Evolutionary conservation across 495 filamentous ascomycete species (phyloP), one percentile per base, ranked within the genome.

Genomic region (Trichocladium uniseriatum): DNA sequence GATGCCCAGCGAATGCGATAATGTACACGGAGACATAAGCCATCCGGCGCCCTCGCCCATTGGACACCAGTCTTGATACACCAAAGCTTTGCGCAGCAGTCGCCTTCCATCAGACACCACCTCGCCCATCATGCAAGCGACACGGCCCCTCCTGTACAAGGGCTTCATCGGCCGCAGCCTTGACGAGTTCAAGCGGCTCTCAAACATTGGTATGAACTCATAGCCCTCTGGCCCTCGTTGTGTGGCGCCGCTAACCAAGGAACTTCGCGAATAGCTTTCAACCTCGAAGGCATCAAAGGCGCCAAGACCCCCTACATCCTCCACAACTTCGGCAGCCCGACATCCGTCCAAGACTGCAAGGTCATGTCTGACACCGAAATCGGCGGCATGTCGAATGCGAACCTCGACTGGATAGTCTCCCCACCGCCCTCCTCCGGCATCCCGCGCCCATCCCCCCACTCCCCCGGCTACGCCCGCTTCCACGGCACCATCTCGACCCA

Each of bases 401-500:
- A 74, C 38, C 73, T 98, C 43, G 82, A 89, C 58, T 86, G 79
- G 63, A 70, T 86, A 2, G 62, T 75, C 21, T 62, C 87, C 71
- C 27, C 79, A 81, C 50, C 74, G 83, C 15, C 81, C 79, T 51
- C 38, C 68, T 29, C 74, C 78, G 46, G 74, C 80, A 34, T 65
- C 80, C 34, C 70, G 1, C 65, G 21, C 60, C 69, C 28, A 51
- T 69, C 6, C 62, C 58, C 73, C 6, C 21, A 45, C 42, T 43
- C 54, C 5, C 42, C 60, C 18, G 72, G 69, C 70, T 54, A 78
- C 76, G 81, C 79, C 5, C 77, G 80, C 47, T 98, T 96, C 71
- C 81, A 90, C 68, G 92, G 92, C 38, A 79, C 49, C 48, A 96
- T 98, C 60, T 94, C 87, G 1, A 92, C 79, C 9, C 78, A 91